A percentile compares a stretch with the other conserved stretches of the same genome.
These are phyloP conservation scores for Cucumis hystrix DNA, from an alignment of 306 rosid genomes.

Conservation along the genomic window DNA sequence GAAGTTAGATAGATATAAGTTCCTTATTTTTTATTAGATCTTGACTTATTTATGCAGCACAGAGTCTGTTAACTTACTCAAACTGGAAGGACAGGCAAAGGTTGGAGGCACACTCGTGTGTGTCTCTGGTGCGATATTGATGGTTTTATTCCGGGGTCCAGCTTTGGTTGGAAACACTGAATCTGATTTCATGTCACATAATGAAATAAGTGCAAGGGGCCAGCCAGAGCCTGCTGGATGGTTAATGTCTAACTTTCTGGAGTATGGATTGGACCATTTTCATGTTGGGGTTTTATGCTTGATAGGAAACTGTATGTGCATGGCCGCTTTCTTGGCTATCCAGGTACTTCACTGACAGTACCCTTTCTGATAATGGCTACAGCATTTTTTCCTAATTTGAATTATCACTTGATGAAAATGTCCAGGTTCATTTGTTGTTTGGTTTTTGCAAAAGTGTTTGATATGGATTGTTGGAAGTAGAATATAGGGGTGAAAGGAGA, in stretches of 20 bases:
- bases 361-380: background rate
- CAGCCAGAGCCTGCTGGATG: slow-evolving; percentile 82
- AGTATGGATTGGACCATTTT: slow-evolving; percentile 48
- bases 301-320: slow-evolving; percentile 87
- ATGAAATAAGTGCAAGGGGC: slow-evolving; percentile 63
- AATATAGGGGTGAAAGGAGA: background rate
- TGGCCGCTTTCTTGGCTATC: slow-evolving; percentile 81
- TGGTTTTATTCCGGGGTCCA: slow-evolving; percentile 78
- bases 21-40: slow-evolving; percentile 16
- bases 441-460: background rate
- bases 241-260: slow-evolving; percentile 43
- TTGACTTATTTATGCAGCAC: slow-evolving; percentile 56
- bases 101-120: slow-evolving; percentile 69
- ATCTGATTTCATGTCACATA: slow-evolving; percentile 13
- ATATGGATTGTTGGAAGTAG: background rate
- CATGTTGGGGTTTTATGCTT: slow-evolving; percentile 80
- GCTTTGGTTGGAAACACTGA: slow-evolving; percentile 42
- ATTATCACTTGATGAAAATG: background rate
- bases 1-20: background rate
- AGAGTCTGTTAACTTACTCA: slow-evolving; percentile 74
- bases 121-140: slow-evolving; percentile 75
- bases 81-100: slow-evolving; percentile 71
- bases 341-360: slow-evolving; percentile 37
- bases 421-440: background rate
- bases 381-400: background rate